These are phyloP conservation scores for Stemphylium vesicarium DNA, from an alignment of 2,329 filamentous ascomycete genomes.

Conservation along the genomic window DNA sequence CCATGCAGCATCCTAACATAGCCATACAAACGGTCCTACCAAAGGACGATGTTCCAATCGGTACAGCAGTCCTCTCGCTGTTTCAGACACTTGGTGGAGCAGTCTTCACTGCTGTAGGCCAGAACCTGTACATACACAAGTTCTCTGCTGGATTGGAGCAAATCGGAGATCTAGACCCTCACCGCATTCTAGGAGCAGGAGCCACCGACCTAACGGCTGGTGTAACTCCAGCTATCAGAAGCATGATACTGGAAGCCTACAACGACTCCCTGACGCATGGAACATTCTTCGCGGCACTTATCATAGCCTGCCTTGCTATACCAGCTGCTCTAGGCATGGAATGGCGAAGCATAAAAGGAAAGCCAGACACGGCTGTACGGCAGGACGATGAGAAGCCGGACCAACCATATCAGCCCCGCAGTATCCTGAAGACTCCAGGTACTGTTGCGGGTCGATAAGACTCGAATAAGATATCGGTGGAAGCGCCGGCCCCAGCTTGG, in stretches of 20 bases:
- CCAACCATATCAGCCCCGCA: background rate
- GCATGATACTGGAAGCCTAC: slow-evolving; percentile 35
- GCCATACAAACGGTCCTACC: slow-evolving; percentile 48
- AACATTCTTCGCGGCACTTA: slow-evolving; percentile 65
- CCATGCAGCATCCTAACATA: slow-evolving; percentile 50
- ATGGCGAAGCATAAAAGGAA: slow-evolving; percentile 69
- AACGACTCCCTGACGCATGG: slow-evolving; percentile 39
- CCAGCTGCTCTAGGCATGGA: slow-evolving; percentile 64
- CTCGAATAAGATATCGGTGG: background rate
- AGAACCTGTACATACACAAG: slow-evolving; percentile 55
- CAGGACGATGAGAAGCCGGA: slow-evolving; percentile 21
- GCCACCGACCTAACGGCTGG: slow-evolving; percentile 63
- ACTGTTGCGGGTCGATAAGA: no score
- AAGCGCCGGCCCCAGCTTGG: slow-evolving; percentile 21
- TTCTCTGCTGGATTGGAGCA: slow-evolving; percentile 45
- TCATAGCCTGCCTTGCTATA: slow-evolving; percentile 61
- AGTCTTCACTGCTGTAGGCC: slow-evolving; percentile 53
- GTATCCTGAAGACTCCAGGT: slow-evolving; percentile 7
- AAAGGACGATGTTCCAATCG: slow-evolving; percentile 40
- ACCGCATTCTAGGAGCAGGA: slow-evolving; percentile 52
- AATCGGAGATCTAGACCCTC: slow-evolving; percentile 49
- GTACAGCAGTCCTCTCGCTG: slow-evolving; percentile 46
- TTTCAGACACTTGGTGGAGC: slow-evolving; percentile 52
- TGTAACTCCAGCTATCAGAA: slow-evolving; percentile 22
- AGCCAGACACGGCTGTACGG: background rate